Conservation (phyloP, 371 early-diverging fungal genomes). For the Circinella minor region DNA sequence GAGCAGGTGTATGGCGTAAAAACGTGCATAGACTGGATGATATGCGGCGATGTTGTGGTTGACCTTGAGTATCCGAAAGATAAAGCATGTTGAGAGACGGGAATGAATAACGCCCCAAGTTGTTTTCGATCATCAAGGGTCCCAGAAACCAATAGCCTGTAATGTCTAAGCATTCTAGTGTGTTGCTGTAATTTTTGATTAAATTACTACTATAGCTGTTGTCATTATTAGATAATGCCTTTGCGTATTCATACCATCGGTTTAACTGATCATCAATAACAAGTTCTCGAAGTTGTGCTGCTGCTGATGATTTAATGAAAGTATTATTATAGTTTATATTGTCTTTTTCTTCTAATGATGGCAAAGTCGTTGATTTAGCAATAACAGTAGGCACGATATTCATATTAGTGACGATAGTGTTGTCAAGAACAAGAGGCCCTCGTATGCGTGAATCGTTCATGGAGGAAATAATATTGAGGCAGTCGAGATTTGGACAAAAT, state of each 20-base stretch:
- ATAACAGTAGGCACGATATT: background rate
- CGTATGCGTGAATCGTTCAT: background rate
- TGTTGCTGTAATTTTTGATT: background rate
- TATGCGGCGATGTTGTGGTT: background rate
- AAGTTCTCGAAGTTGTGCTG: background rate
- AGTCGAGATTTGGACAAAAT: background rate
- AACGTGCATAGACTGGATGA: background rate
- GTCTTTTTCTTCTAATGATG: background rate
- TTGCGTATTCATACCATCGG: background rate
- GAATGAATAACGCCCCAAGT: background rate
- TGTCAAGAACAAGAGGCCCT: background rate
- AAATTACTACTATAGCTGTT: background rate
- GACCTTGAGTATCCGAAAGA: background rate
- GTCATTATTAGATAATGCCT: background rate
- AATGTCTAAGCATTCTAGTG: background rate
- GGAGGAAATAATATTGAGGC: background rate
- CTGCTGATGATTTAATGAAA: background rate
- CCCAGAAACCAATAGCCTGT: background rate
- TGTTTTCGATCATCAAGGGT: background rate
- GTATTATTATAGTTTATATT: background rate
- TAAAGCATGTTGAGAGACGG: background rate
- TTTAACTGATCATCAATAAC: background rate
- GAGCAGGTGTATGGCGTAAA: slow-evolving; percentile 3
- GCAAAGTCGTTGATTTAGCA: background rate
- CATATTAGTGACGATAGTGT: no score